Evolutionary conservation across 305 asterid species (phyloP), one percentile per base, ranked within the genome.

Genomic region (Withania somnifera): DNA sequence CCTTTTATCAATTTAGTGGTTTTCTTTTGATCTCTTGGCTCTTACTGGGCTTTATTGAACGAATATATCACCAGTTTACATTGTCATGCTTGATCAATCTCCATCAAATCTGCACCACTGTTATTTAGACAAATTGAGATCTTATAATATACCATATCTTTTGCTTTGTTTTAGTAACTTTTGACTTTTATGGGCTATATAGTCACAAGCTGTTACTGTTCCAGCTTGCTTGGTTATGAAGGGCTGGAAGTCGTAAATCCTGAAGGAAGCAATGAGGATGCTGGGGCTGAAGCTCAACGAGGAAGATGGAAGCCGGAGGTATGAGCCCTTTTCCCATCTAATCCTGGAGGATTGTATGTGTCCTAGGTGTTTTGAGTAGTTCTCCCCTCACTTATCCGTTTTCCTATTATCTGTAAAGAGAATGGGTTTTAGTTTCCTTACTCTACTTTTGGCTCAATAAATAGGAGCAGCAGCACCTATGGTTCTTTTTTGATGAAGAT

Each of bases 221-320:
- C 47, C 84, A 91, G 94, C 63, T 11, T 88, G 82, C 73, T 91
- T 19, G 94, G 92, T 80, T 84, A 89, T 51, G 92, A 91, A 84
- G 94, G 94, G 15, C 83, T 91, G 77, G 94, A 91, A 83, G 92
- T 91, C 34, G 87, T 91, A 81, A 91, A 91, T 83, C 94, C 94
- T 1, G 94, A 91, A 50, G 94, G 94, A 85, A 89, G 92, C 78
- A 91, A 85, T 54, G 94, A 88, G 50, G 94, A 91, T 66, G 91
- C 90, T n/a, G 94, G 83, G 77, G 87, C 84, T 82, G 94, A 91
- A 84, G 94, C 94, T 67, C 90, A 88, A 10, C 86, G 67, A 83
- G 94, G 94, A 69, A 91, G 94, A 84, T 91, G 92, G 94, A 85
- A 83, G 87, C 81, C 83, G 75, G 94, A 91, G 94, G 94, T 88